Evolutionary conservation across 805 yeast genomes (phyloP), one percentile per base, ranked within the genome.

Genomic region (Spathaspora hagerdaliae): DNA sequence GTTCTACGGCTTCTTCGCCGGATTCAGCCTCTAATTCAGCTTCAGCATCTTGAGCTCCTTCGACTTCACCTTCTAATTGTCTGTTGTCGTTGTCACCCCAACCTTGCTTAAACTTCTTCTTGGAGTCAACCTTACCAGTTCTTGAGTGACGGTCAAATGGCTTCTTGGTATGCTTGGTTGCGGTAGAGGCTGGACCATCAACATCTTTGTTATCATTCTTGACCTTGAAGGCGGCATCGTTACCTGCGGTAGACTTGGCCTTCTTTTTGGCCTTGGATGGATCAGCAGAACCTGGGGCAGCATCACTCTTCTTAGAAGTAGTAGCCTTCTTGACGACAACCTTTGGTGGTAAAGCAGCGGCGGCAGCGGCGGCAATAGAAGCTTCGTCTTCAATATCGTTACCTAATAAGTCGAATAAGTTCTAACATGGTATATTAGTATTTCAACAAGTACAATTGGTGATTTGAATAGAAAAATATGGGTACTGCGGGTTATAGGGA

Each of bases 381-480:
- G 32, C 9, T 71, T 85, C 95, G 71, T 84, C 95, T 67, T 86
- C 91, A 60, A 86, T 87, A 77, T 87, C 96, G 82, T 87, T 87
- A 69, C 86, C 94, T 76, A 87, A 78, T 71, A 86, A 79, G 71
- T 80, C 87, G 72, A 76, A 87, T 68, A 87, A 87, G 77, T 87
- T 87, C 88, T 83, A 59, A 13, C 38, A 43, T 41, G 24, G 24
- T n/a, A 14, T 13, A 35, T 39, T 39, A 39, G 41, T 39, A 39
- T 36, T 36, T 36, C 2, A 19, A 19, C 24, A 19, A 19, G 24
- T 19, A 19, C 24, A 19, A 19, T 19, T 19, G 24, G 24, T 19
- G 24, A 19, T 5, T 19, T 19, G 24, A 19, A 19, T 19, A 19
- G 24, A 19, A 19, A 19, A 19, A 19, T 19, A 19, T 19, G 4